Base-by-base conservation (phyloP, 257 asterid species). In the Paraleonurus japonicus region DNA sequence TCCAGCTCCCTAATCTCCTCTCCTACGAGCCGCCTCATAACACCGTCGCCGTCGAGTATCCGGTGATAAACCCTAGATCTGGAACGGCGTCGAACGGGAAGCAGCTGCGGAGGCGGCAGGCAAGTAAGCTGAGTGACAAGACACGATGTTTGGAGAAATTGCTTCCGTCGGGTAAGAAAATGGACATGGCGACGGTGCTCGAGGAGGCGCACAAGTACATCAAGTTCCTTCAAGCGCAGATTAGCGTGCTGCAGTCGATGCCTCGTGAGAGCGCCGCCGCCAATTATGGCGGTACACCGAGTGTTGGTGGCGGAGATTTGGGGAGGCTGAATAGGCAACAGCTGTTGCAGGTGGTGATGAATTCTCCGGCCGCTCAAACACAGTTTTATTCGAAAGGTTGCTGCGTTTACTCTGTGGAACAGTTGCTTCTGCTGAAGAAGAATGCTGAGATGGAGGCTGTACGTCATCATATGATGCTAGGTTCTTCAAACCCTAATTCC, bases 201-300 rank as follows among this genome's bases (percentile, higher is more conserved):
- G 96, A 86, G 73, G 92, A 90, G 86, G 83, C 94, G 64, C 82
- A 80, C 84, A 89, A 85, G 77, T 92, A 92, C 83, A 82, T 92
- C 79, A 81, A 73, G 60, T 88, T 89, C 75, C 92, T 92, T 59
- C 84, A 85, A 84, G 95, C 94, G 82, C 96, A 92, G 73, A 71
- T 85, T 24, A 79, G 79, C 70, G 87, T 76, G 9, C 89, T 92
- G 39, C 83, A 82, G 78, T 76, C 75, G 39, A 92, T 92, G 98
- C 96, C 98, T 3, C 16, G 4, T 3, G 76, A 51, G 20, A 68
- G 61, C 77, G 61, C 20, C 41, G 67, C 60, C 48, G 35, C 27
- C 71, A 28, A 20, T 15, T 8, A 10, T 1, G 67, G 53, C 12
- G 9, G 66, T 11, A 12, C 69, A 3, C 2, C 61, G 19, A 24